Evolutionary conservation across 2,329 filamentous ascomycete species (phyloP).

Genomic region (Alternaria atra): DNA sequence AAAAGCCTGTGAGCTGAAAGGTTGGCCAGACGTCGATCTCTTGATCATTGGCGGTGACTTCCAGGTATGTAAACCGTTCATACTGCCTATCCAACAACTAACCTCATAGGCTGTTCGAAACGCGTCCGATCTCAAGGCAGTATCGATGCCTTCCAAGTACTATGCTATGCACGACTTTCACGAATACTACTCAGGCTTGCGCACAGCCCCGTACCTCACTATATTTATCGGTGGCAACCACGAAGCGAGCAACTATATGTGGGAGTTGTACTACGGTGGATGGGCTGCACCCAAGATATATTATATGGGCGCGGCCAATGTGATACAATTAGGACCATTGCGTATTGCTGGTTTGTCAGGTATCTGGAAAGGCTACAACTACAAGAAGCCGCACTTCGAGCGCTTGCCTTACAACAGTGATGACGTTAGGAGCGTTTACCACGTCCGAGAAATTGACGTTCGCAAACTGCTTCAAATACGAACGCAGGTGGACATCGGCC

Average conservation of each 20-base stretch:
- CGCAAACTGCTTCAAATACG: constrained; percentile 84
- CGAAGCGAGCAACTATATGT: constrained; percentile 88
- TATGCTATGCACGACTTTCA: constrained; percentile 90
- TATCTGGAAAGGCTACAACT: constrained; percentile 94
- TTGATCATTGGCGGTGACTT: constrained; percentile 97
- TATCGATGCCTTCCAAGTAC: constrained; percentile 90
- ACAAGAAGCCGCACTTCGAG: constrained; percentile 83
- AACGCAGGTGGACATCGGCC: constrained; percentile 88
- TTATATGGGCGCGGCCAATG: constrained; percentile 92
- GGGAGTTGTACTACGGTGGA: constrained; percentile 93
- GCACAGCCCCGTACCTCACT: constrained; percentile 84
- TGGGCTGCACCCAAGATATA: constrained; percentile 98
- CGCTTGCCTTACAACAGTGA: constrained; percentile 81
- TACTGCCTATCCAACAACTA: constrained; percentile 12
- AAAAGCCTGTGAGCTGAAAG: constrained; percentile 72
- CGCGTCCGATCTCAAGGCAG: constrained; percentile 83
- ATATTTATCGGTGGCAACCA: constrained; percentile 96
- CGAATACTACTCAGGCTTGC: constrained; percentile 85
- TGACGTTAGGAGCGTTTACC: constrained; percentile 85
- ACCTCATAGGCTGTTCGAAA: constrained; percentile 79
- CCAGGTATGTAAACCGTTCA: constrained; percentile 64
- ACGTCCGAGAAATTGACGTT: constrained; percentile 88
- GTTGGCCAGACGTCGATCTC: constrained; percentile 84
- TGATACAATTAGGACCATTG: constrained; percentile 82
- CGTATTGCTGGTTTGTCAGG: constrained; percentile 90